Percentiles rank a stretch among this genome's conserved stretches.
These are phyloP conservation scores for Penicillium hordei DNA, from an alignment of 2,329 filamentous ascomycete genomes.

Conservation along the genomic window DNA sequence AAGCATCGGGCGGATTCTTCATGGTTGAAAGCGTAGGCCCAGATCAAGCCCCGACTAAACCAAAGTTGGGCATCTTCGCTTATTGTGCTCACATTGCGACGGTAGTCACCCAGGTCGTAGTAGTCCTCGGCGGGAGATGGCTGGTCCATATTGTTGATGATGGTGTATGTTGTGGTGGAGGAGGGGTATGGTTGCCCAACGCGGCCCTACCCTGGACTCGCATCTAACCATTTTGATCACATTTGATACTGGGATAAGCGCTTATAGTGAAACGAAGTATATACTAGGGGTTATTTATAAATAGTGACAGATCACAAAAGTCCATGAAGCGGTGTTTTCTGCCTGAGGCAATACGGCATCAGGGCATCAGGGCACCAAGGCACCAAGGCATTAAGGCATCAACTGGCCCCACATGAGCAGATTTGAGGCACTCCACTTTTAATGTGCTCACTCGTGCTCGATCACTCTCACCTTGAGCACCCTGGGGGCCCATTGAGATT, in stretches of 20 bases:
- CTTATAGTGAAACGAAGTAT: background rate
- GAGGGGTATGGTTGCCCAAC: conserved; percentile 5
- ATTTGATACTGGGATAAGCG: background rate
- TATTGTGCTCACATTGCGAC: conserved; percentile 35
- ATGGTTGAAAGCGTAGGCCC: conserved; percentile 44
- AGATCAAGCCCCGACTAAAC: conserved; percentile 42
- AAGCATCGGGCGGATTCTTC: conserved; percentile 39
- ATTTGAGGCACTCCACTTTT: conserved; percentile 19
- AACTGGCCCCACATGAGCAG: conserved; percentile 12
- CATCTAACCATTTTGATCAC: background rate
- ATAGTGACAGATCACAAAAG: background rate
- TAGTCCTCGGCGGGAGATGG: conserved; percentile 23
- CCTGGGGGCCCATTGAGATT: conserved; percentile 3
- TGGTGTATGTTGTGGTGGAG: background rate
- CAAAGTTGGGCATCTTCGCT: conserved; percentile 36
- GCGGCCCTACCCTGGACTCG: background rate
- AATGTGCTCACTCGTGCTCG: conserved; percentile 26
- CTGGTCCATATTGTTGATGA: conserved; percentile 6
- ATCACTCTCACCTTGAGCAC: conserved; percentile 24
- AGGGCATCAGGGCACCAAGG: background rate
- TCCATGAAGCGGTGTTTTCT: background rate
- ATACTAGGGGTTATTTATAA: background rate
- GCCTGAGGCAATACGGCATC: background rate
- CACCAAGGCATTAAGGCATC: background rate
- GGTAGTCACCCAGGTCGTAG: conserved; percentile 37